Evolutionary conservation across 345 rosid genomes (phyloP).

Genomic region (Euphorbia pulcherrima): DNA sequence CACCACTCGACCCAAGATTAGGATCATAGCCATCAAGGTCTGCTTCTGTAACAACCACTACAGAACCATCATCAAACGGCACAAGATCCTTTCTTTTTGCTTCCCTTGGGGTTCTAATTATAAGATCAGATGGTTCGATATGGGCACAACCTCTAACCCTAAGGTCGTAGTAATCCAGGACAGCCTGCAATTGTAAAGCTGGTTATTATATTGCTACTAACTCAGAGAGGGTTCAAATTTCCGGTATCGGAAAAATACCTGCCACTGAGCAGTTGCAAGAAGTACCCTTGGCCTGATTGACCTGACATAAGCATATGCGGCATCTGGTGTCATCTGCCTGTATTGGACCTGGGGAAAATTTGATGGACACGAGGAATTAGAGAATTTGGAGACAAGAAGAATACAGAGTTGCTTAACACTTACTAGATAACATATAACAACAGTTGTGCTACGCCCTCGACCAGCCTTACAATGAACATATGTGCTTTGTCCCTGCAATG

Average conservation of each 20-base stretch:
- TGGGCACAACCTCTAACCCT: constrained; percentile 34
- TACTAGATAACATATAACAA: constrained; percentile 90
- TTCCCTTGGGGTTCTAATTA: constrained; percentile 24
- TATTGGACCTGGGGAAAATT: constrained; percentile 51
- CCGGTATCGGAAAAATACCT: constrained; percentile 40
- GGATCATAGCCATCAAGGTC: constrained; percentile 77
- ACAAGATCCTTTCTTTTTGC: constrained; percentile 35
- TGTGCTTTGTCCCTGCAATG: constrained; percentile 46
- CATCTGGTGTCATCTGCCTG: constrained; percentile 80
- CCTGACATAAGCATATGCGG: constrained; percentile 70
- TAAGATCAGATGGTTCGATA: constrained; percentile 24
- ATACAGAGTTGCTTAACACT: constrained; percentile 16
- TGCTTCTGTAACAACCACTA: constrained; percentile 72
- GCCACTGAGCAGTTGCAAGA: constrained; percentile 83
- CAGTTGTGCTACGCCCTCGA: constrained; percentile 93
- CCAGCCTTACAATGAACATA: constrained; percentile 99
- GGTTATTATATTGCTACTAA: not conserved
- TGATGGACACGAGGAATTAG: constrained; percentile 4
- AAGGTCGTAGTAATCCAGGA: constrained; percentile 63
- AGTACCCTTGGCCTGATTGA: constrained; percentile 87
- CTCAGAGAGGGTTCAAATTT: not conserved
- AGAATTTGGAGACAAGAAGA: not conserved
- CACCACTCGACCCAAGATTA: constrained; percentile 26
- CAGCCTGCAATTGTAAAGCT: constrained; percentile 49
- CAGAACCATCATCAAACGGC: constrained; percentile 73